Evolutionary conservation across 768 basidiomycete species (phyloP), one percentile per base, ranked within the genome.

Genomic region (Albatrellus ellisii): DNA sequence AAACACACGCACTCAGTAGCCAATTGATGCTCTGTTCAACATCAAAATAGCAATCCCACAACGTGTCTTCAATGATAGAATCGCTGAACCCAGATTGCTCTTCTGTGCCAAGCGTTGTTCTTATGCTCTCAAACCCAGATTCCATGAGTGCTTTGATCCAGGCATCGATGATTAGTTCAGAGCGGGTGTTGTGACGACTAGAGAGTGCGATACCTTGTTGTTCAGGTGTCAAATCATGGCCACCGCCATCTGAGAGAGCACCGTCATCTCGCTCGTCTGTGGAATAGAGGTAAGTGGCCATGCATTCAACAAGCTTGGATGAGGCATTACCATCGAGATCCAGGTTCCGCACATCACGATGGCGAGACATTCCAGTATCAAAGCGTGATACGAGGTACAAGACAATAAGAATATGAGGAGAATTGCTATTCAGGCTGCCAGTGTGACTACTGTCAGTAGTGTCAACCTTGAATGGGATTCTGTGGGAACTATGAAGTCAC

Each of bases 31-130:
- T 76, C 57, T 78, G 70, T 26, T 88, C 77, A 12, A 83, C 69
- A 54, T 94, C 79, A 52, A 94, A 97, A 59, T 84, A 85, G 53
- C 65, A 75, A 52, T 98, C 77, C 83, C 90, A 98, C 35, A 98
- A 65, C 0, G 72, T 67, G 47, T 88, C 82, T 54, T 72, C 74
- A 56, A 99, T 83, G 39, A 77, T 68, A 26, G 65, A 59, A 57
- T 94, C 86, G 32, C 81, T 68, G 34, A 94, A 61, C 6, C 77
- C 82, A 25, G 79, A 79, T 20, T 67, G 53, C 12, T 69, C 69
- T 54, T 75, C 73, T 40, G 69, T 59, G 5, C 89, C 90, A 22
- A 98, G 61, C 14, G 85, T 58, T 18, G 65, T 59, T 39, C 78
- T 69, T 15, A 94, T 75, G 49, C 73, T 66, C 18, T 79, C 78